Evolutionary conservation across 805 yeast species (phyloP).

Genomic region (Ogataea polymorpha): DNA sequence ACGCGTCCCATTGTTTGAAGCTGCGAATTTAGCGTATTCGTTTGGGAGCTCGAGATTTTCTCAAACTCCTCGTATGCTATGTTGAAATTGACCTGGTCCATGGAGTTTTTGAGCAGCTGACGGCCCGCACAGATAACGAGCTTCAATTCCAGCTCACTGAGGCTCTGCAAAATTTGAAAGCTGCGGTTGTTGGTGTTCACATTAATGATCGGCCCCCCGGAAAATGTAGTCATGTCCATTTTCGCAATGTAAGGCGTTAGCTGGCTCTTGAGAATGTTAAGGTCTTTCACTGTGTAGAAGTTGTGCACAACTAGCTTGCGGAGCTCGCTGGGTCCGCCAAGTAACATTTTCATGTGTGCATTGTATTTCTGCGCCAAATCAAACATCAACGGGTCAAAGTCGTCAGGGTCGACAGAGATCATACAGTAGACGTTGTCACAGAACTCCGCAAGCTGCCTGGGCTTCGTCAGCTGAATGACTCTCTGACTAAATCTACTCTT

Average conservation of each 20-base stretch:
- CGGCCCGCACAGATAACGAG: slow-evolving; percentile 75
- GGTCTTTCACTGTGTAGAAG: slow-evolving; percentile 58
- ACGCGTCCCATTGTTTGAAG: slow-evolving; percentile 44
- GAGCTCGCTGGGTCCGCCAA: slow-evolving; percentile 33
- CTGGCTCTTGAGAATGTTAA: slow-evolving; percentile 46
- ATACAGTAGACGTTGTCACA: slow-evolving; percentile 39
- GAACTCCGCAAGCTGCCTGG: slow-evolving; percentile 47
- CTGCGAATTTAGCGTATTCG: slow-evolving; percentile 35
- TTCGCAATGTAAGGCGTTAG: slow-evolving; percentile 39
- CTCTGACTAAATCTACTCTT: slow-evolving; percentile 86
- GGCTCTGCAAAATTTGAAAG: slow-evolving; percentile 29
- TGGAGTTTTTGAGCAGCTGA: slow-evolving; percentile 54
- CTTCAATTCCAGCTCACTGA: slow-evolving; percentile 72
- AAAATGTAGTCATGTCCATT: slow-evolving; percentile 1
- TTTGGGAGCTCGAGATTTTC: slow-evolving; percentile 25
- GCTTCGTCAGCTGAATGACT: slow-evolving; percentile 55
- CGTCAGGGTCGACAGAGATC: slow-evolving; percentile 18
- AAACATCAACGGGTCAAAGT: slow-evolving; percentile 15
- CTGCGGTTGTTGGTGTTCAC: slow-evolving; percentile 13
- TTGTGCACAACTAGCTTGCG: slow-evolving; percentile 40
- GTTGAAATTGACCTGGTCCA: slow-evolving; percentile 68
- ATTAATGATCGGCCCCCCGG: slow-evolving; percentile 3
- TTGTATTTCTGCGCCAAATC: slow-evolving; percentile 29
- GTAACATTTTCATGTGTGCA: slow-evolving; percentile 28
- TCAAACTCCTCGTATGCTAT: slow-evolving; percentile 69